Evolutionary conservation across 805 yeast species (phyloP).

Genomic region (Teunomyces pallodes): DNA sequence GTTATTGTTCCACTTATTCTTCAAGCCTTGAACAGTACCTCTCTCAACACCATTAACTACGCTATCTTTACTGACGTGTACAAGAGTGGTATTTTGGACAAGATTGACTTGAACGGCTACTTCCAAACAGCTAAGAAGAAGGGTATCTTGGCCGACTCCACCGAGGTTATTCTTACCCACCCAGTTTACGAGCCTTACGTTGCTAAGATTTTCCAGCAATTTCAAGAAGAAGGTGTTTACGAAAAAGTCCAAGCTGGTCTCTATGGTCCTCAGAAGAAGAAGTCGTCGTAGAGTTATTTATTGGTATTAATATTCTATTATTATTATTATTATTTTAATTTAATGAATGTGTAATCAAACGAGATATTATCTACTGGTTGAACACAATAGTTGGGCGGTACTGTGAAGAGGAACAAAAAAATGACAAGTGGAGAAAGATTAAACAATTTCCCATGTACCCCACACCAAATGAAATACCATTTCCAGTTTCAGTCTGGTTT

Average conservation of each 20-base stretch:
- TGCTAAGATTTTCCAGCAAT: conserved; percentile 27
- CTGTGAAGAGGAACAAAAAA: too few relatives aligned
- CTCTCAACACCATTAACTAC: conserved; percentile 16
- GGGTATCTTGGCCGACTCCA: conserved; percentile 17
- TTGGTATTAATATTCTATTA: background rate
- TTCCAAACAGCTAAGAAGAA: conserved; percentile 22
- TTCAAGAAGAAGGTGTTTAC: conserved; percentile 31
- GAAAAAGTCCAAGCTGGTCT: conserved; percentile 27
- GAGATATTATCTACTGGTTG: too few relatives aligned
- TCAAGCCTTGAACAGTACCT: conserved; percentile 20
- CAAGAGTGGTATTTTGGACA: conserved; percentile 31
- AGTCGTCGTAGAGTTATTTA: background rate
- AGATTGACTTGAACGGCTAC: conserved; percentile 24
- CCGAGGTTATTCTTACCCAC: conserved; percentile 26
- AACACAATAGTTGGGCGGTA: too few relatives aligned
- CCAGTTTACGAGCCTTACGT: conserved; percentile 31
- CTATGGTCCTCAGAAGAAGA: conserved; percentile 19
- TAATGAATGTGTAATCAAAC: background rate
- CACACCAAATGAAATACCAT: too few relatives aligned
- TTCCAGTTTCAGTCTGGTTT: too few relatives aligned
- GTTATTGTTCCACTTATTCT: conserved; percentile 26
- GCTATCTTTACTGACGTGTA: conserved; percentile 27
- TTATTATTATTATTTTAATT: background rate
- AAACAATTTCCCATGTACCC: too few relatives aligned
- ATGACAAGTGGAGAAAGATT: too few relatives aligned